Evolutionary conservation across 257 asterid genomes (phyloP).

Genomic region (Leptodermis oblonga): DNA sequence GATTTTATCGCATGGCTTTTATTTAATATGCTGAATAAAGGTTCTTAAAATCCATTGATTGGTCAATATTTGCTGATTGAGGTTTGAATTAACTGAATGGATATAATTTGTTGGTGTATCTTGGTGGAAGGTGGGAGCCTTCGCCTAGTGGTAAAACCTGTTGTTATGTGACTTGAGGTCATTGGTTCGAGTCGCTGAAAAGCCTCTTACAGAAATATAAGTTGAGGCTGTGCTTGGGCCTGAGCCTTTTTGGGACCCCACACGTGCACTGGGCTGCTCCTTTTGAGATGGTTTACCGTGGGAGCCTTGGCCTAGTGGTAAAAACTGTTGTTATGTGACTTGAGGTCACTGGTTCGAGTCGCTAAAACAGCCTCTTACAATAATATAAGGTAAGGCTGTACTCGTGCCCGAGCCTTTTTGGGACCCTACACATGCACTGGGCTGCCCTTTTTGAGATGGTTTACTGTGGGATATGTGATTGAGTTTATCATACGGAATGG

Average conservation of each 20-base stretch:
- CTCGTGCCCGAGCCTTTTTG: not conserved
- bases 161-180: not conserved
- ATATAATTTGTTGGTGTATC: too few relatives aligned
- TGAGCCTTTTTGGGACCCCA: not conserved
- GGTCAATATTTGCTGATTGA: too few relatives aligned
- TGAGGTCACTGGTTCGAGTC: not conserved
- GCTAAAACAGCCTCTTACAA: not conserved
- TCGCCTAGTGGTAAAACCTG: not conserved
- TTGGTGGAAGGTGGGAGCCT: too few relatives aligned
- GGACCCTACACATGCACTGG: too few relatives aligned
- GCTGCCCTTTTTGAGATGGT: not conserved
- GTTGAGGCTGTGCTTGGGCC: not conserved
- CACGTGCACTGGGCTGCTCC: too few relatives aligned
- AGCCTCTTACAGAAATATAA: not conserved
- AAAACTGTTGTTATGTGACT: not conserved
- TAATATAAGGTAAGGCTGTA: not conserved
- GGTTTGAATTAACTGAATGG: too few relatives aligned
- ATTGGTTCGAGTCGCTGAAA: not conserved
- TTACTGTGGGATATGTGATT: not conserved
- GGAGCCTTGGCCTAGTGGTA: not conserved
- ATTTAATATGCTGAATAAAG: too few relatives aligned
- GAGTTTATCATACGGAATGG: not conserved
- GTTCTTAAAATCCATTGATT: too few relatives aligned
- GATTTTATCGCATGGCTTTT: too few relatives aligned
- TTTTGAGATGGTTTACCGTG: not conserved